A percentile compares a stretch with the other conserved stretches of the same genome.
phyloP scores from a whole-genome alignment of 768 basidiomycete genomes.

The Xerocomellus intermedius region DNA sequence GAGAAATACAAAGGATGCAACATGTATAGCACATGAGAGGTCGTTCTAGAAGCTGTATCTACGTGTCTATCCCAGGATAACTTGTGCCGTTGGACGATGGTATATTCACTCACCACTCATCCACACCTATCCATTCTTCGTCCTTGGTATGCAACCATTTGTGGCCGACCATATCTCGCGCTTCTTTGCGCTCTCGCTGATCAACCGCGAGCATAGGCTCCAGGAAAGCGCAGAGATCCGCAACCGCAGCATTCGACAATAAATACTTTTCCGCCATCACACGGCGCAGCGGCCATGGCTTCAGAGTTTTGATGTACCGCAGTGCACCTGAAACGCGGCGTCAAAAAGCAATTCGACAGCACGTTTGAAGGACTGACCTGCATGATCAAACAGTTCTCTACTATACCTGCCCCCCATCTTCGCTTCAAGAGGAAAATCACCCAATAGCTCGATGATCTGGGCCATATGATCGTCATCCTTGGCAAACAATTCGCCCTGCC shows the following conservation, averaged over 20 bases:
- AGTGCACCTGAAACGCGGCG: slow-evolving; percentile 47
- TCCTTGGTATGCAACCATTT: slow-evolving; percentile 60
- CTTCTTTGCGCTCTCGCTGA: slow-evolving; percentile 63
- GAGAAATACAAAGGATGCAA: not conserved
- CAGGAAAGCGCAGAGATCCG: slow-evolving; percentile 62
- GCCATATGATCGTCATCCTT: slow-evolving; percentile 98
- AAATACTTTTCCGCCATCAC: slow-evolving; percentile 92
- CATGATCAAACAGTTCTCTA: slow-evolving; percentile 78
- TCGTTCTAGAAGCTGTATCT: slow-evolving; percentile 9
- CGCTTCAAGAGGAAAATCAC: slow-evolving; percentile 67
- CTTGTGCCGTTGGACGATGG: not conserved
- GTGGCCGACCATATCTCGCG: slow-evolving; percentile 72
- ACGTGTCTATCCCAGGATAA: slow-evolving; percentile 4
- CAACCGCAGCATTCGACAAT: slow-evolving; percentile 57
- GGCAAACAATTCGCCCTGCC: slow-evolving; percentile 74
- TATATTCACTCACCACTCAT: slow-evolving; percentile 28
- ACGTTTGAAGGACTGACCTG: slow-evolving; percentile 42
- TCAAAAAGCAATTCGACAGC: slow-evolving; percentile 3
- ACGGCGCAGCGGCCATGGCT: slow-evolving; percentile 76
- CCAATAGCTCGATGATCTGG: slow-evolving; percentile 89
- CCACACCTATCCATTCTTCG: slow-evolving; percentile 27
- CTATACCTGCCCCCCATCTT: slow-evolving; percentile 86
- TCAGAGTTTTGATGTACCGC: slow-evolving; percentile 71
- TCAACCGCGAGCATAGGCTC: slow-evolving; percentile 75
- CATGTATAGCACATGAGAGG: slow-evolving; percentile 10